Conservation (phyloP, 2,329 filamentous ascomycete species). For the Talaromyces sp. region DNA sequence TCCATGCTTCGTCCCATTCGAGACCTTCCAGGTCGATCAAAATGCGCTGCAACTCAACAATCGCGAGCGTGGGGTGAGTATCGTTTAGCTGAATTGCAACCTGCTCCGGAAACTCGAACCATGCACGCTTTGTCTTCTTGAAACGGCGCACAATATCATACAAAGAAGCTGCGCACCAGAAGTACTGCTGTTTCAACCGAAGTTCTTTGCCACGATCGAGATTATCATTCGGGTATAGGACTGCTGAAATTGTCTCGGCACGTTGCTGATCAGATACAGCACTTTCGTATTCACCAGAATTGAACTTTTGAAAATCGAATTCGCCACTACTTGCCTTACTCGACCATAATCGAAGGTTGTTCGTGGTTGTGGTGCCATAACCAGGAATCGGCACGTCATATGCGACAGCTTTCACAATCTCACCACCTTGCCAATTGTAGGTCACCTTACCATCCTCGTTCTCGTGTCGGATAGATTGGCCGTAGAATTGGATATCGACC, state of each 20-base stretch:
- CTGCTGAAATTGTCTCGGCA: constrained; percentile 97
- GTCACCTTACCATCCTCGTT: constrained; percentile 73
- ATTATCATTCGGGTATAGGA: constrained; percentile 97
- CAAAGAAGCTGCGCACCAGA: constrained; percentile 96
- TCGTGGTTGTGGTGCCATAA: constrained; percentile 83
- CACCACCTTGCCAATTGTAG: constrained; percentile 84
- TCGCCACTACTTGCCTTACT: constrained; percentile 96
- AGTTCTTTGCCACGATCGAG: constrained; percentile 95
- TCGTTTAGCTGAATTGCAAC: constrained; percentile 98
- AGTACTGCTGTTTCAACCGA: constrained; percentile 98
- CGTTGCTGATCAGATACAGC: constrained; percentile 97
- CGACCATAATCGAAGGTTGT: constrained; percentile 95
- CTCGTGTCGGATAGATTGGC: constrained; percentile 69
- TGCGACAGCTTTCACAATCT: constrained; percentile 85
- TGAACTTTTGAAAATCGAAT: constrained; percentile 99
- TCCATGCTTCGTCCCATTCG: constrained; percentile 91
- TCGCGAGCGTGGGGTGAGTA: constrained; percentile 91
- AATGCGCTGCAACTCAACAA: constrained; percentile 93
- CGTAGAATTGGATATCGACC: constrained; percentile 96
- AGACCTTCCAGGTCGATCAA: constrained; percentile 84
- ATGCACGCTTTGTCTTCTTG: constrained; percentile 91
- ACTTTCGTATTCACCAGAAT: constrained; percentile 95
- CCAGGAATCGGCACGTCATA: constrained; percentile 93
- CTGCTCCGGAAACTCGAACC: constrained; percentile 89
- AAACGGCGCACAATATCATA: constrained; percentile 96